phyloP scores from a whole-genome alignment of 2,329 filamentous ascomycete species.

The Diplodia scrobiculata region DNA sequence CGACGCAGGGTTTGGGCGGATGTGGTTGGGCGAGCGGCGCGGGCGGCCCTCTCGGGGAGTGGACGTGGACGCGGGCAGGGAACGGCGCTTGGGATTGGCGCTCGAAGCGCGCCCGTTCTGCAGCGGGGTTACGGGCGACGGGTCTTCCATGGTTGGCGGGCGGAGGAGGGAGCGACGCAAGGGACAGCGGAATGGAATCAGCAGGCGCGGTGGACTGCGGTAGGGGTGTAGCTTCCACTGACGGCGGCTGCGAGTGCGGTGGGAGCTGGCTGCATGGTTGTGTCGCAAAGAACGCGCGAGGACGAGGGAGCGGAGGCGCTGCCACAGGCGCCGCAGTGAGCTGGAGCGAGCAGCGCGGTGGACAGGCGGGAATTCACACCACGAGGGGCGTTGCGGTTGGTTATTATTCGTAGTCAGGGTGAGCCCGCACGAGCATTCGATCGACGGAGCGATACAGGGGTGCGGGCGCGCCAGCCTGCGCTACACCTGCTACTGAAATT shows the following conservation, averaged over 20 bases:
- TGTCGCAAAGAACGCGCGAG: constrained; percentile 5
- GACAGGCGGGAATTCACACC: constrained; percentile 19
- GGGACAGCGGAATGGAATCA: constrained; percentile 10
- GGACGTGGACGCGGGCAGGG: constrained; percentile 35
- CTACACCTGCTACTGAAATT: constrained; percentile 7
- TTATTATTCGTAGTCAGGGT: constrained; percentile 25
- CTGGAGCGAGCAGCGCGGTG: constrained; percentile 9
- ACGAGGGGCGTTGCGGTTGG: constrained; percentile 6
- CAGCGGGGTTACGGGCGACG: constrained; percentile 9
- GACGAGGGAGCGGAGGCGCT: constrained; percentile 12
- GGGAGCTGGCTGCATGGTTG: constrained; percentile 15
- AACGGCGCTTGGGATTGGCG: constrained; percentile 32
- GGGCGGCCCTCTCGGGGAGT: constrained; percentile 30
- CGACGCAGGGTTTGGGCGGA: constrained; percentile 50
- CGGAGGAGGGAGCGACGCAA: constrained; percentile 10
- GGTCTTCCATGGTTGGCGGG: constrained; percentile 21
- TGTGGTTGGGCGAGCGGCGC: constrained; percentile 41
- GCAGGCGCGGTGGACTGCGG: constrained; percentile 6
- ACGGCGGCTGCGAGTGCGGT: constrained; percentile 9
- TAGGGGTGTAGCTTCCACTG: constrained; percentile 18
- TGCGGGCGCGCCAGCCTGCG: constrained; percentile 5
- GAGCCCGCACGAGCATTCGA: constrained; percentile 12
- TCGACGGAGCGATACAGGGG: constrained; percentile 11
- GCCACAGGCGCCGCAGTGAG: constrained; percentile 11
- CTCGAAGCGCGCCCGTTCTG: constrained; percentile 1